Base-by-base conservation (phyloP, 495 filamentous ascomycete genomes). In the Cryomyces antarcticus region DNA sequence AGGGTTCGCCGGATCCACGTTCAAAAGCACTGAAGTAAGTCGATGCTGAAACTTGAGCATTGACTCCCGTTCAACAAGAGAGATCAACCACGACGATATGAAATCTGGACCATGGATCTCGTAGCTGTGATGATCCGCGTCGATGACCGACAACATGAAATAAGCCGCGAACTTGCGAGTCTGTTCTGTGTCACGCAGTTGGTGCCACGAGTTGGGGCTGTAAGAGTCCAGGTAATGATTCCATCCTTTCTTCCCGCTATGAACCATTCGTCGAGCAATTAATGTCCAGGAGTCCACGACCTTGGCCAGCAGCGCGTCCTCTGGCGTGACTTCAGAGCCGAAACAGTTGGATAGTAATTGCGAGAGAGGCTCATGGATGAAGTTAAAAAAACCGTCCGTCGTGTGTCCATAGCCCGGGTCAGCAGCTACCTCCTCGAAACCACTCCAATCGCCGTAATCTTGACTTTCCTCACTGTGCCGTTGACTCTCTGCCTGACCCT, bases 401-500 rank as follows among this genome's bases (percentile, higher is more conserved):
- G 47, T 12, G 11, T 27, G 30, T 4, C 31, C 41, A 13, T 55
- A 33, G 57, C 54, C 29, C 51, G 51, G 5, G 41, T 28, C 30
- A 9, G 43, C 17, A 27, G 40, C 45, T 9, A 54, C 36, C 27
- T 50, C 65, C 17, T 65, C 62, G 29, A 67, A 52, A 35, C 69
- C 77, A 35, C 64, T 56, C 65, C 70, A 80, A 48, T 81, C 79
- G 28, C 77, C 79, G 54, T 76, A 82, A 37, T 83, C 79, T 54
- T 82, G 79, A 46, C 78, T 82, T 37, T 83, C 79, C 40, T 82
- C 79, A 41, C 51, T 66, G 49, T 4, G 12, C 13, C 31, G 40
- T 31, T 55, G 55, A 31, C 39, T 46, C 31, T 44, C 40, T 6
- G 12, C 7, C 24, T 36, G 30, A 17, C 29, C n/a, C 5, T 11